These are phyloP conservation scores for Nectriaceae sp. DNA, from an alignment of 2,329 filamentous ascomycete species.

Conservation along the genomic window DNA sequence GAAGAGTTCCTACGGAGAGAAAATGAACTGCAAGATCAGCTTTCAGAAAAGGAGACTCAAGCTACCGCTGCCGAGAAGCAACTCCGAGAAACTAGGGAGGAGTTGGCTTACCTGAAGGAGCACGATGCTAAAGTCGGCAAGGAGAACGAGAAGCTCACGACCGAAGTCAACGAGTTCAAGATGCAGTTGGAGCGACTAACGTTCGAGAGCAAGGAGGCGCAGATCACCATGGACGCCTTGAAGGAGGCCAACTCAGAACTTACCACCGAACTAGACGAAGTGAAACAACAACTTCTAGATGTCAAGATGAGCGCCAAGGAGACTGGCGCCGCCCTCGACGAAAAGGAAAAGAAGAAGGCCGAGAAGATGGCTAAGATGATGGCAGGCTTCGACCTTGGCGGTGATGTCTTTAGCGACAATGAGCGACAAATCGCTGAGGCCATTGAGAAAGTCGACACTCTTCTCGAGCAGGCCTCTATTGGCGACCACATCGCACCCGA, in stretches of 20 bases:
- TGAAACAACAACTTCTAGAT: conserved; percentile 94
- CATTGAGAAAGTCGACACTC: conserved; percentile 78
- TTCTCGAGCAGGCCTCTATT: conserved; percentile 74
- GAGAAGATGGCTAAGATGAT: conserved; percentile 99
- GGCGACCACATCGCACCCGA: conserved; percentile 82
- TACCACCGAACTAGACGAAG: conserved; percentile 86
- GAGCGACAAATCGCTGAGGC: conserved; percentile 82
- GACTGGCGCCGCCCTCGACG: conserved; percentile 83
- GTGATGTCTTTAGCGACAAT: conserved; percentile 91
- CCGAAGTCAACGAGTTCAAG: conserved; percentile 87
- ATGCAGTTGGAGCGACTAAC: conserved; percentile 96
- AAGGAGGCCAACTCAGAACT: conserved; percentile 96
- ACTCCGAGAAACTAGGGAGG: conserved; percentile 81
- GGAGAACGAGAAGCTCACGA: conserved; percentile 84
- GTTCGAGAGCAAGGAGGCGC: conserved; percentile 95
- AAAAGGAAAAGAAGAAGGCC: conserved; percentile 98
- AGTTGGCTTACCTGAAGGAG: conserved; percentile 82
- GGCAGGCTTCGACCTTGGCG: conserved; percentile 94
- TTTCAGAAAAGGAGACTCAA: conserved; percentile 87
- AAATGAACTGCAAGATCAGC: conserved; percentile 95
- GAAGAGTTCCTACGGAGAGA: conserved; percentile 94
- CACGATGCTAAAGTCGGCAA: conserved; percentile 80
- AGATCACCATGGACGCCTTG: conserved; percentile 95
- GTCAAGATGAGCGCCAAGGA: conserved; percentile 97
- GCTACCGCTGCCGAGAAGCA: conserved; percentile 78